These are phyloP conservation scores for Aspergillus baeticus DNA, from an alignment of 495 filamentous ascomycete genomes.

Conservation along the genomic window DNA sequence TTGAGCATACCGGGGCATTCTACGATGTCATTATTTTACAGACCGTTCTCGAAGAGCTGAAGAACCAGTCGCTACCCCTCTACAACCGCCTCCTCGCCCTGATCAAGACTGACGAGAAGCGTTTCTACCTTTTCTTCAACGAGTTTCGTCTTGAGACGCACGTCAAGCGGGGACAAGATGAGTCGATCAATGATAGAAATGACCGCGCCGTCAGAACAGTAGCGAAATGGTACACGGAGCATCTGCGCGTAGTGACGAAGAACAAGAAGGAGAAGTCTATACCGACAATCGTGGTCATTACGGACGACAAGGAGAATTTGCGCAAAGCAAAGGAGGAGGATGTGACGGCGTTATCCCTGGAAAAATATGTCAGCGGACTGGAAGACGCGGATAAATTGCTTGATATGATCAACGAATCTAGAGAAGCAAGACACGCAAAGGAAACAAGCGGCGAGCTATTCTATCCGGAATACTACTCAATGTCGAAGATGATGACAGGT, in stretches of 20 bases:
- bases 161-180: conserved; percentile 67
- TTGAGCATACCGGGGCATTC: conserved; percentile 88
- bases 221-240: conserved; percentile 84
- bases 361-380: conserved; percentile 77
- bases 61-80: conserved; percentile 87
- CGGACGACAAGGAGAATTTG: conserved; percentile 85
- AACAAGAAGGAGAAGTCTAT: conserved; percentile 56
- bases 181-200: conserved; percentile 95
- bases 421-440: conserved; percentile 63
- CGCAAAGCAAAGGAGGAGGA: conserved; percentile 76
- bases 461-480: conserved; percentile 79
- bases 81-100: conserved; percentile 90
- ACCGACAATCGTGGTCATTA: conserved; percentile 88
- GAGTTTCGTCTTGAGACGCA: conserved; percentile 94
- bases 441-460: conserved; percentile 66
- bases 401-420: conserved; percentile 88
- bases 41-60: conserved; percentile 92
- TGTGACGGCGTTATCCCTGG: conserved; percentile 63
- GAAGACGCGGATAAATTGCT: conserved; percentile 80
- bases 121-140: conserved; percentile 99
- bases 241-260: conserved; percentile 60
- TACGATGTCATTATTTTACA: conserved; percentile 95
- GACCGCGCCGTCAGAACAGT: conserved; percentile 86
- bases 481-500: conserved; percentile 95
- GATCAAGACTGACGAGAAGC: conserved; percentile 91